Percentiles rank a stretch among this genome's conserved stretches.
Conservation (phyloP, 148 eudicot genomes). For the Dysphania ambrosioides region DNA sequence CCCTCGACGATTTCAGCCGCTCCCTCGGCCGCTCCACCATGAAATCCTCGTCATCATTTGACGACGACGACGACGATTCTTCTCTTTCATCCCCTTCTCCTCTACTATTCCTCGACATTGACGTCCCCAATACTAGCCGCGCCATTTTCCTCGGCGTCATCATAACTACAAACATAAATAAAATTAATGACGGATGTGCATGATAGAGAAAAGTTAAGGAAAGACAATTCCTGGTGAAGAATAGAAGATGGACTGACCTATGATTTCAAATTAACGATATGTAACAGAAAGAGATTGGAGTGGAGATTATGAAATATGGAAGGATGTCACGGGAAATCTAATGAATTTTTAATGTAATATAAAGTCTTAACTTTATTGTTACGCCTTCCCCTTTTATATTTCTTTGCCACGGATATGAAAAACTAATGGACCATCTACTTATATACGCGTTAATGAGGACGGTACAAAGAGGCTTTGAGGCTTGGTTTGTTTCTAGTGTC, state of each 20-base stretch:
- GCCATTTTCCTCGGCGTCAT: conserved; percentile 35
- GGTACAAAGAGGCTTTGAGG: too few species aligned
- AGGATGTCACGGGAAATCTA: neutral
- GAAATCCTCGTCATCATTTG: conserved; percentile 35
- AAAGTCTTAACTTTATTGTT: too few species aligned
- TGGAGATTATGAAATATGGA: too few species aligned
- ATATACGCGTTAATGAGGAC: too few species aligned
- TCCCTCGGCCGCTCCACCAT: conserved; percentile 45
- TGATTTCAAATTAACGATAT: too few species aligned
- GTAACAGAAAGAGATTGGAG: too few species aligned
- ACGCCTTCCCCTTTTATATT: too few species aligned
- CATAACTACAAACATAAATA: neutral
- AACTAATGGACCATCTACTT: too few species aligned
- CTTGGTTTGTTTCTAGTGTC: too few species aligned
- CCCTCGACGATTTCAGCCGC: conserved; percentile 36
- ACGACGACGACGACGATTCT: conserved; percentile 24
- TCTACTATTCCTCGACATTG: conserved; percentile 12
- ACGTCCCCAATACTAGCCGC: conserved; percentile 26
- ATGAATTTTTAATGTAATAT: neutral
- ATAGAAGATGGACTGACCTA: too few species aligned
- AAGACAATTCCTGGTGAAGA: too few species aligned
- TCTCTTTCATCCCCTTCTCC: neutral
- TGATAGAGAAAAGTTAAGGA: neutral
- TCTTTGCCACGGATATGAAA: too few species aligned
- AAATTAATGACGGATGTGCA: neutral